Evolutionary conservation across 2,329 filamentous ascomycete genomes (phyloP), one percentile per base, ranked within the genome.

Genomic region (Colletotrichum tanaceti): DNA sequence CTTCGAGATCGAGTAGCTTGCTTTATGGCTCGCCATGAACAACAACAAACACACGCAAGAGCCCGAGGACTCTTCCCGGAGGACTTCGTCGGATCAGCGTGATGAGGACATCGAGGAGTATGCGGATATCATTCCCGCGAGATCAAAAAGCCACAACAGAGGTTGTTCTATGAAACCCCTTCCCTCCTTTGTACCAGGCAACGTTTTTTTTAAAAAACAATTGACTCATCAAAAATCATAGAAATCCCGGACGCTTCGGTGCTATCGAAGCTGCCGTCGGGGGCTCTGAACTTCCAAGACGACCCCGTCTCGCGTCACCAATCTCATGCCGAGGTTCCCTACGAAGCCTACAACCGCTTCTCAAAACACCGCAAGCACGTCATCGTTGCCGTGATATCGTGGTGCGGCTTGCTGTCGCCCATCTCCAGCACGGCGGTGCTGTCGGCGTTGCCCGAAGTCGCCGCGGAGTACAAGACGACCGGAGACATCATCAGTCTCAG

Each of bases 401-500:
- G 90, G 75, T 93, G 91, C 79, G 89, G 90, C 32, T 93, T 95
- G 71, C 82, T 95, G 52, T 89, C 92, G 1, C 93, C 93, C 0
- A 87, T 93, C 28, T 91, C 89, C 4, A 92, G 89, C 46, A 94
- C 92, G 0, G 90, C 90, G 1, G 88, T 94, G 10, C 79, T 95
- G 14, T 86, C 91, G 1, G 92, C 91, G 2, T 87, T 91, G 1
- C 91, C 92, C 1, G 92, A 95, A 77, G 89, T 95, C 5, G 91
- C 91, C 1, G 77, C 76, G 4, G 89, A 87, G 9, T 93, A 87
- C 75, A 71, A 82, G 46, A 93, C 90, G 0, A 91, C 87, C 0
- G 90, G 89, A 5, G 86, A 86, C 11, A 85, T 93, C 65, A 89
- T 94, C 76, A 68, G 65, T 65, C 61, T 91, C 35, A 88, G 85